Conservation (phyloP, 2,329 filamentous ascomycete genomes). For the Aspergillus versicolor region DNA sequence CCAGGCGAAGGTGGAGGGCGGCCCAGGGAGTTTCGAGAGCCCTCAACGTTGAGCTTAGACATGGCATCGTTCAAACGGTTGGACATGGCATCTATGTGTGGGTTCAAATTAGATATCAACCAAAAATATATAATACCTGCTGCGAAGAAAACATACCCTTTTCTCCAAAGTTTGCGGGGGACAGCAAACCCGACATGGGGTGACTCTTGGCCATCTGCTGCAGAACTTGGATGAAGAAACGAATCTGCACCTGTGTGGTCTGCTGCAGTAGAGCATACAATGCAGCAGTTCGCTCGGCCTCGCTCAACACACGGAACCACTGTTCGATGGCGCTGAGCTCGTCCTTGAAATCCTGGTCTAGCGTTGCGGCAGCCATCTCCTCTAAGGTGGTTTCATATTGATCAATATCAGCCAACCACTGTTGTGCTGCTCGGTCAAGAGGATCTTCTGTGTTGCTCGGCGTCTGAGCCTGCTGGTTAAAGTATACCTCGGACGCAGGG, state of each 20-base stretch:
- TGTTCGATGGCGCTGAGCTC: slow-evolving; percentile 98
- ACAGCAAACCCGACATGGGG: slow-evolving; percentile 92
- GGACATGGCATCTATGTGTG: slow-evolving; percentile 80
- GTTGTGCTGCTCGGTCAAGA: slow-evolving; percentile 89
- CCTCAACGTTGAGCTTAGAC: slow-evolving; percentile 88
- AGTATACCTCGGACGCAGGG: slow-evolving; percentile 89
- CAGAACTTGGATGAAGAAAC: slow-evolving; percentile 97
- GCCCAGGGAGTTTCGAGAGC: slow-evolving; percentile 79
- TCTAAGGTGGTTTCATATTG: slow-evolving; percentile 98
- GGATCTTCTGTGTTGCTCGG: slow-evolving; percentile 75
- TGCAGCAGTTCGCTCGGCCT: slow-evolving; percentile 92
- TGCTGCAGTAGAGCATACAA: slow-evolving; percentile 95
- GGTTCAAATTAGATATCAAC: slow-evolving; percentile 14
- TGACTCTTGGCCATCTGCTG: slow-evolving; percentile 99
- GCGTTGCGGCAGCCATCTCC: slow-evolving; percentile 97
- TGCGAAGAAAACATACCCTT: slow-evolving; percentile 64
- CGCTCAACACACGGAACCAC: slow-evolving; percentile 97
- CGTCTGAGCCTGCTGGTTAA: slow-evolving; percentile 70
- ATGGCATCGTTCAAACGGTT: slow-evolving; percentile 94
- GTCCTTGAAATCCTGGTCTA: slow-evolving; percentile 99
- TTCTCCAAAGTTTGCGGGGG: slow-evolving; percentile 87
- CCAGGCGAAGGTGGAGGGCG: slow-evolving; percentile 76
- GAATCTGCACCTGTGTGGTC: slow-evolving; percentile 97
- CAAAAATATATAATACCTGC: no score
- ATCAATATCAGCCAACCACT: slow-evolving; percentile 99